A percentile compares a stretch with the other conserved stretches of the same genome.
phyloP scores from a whole-genome alignment of 108 stramenopile genomes.

The Cyclotella distinguenda region DNA sequence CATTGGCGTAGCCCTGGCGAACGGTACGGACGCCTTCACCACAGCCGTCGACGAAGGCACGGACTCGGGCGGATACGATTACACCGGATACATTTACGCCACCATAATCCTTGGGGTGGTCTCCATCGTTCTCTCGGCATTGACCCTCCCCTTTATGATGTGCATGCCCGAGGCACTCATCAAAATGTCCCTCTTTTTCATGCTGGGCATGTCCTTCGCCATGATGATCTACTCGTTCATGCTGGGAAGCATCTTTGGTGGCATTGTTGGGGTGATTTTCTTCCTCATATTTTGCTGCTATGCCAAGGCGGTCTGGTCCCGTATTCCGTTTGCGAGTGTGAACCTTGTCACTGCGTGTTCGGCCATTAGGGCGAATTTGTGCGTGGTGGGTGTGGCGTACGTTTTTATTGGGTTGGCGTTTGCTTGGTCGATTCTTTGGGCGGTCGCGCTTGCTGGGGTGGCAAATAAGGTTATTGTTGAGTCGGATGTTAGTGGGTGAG shows the following conservation, averaged over 20 bases:
- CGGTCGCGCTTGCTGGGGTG: slow-evolving; percentile 54
- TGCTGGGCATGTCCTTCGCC: slow-evolving; percentile 49
- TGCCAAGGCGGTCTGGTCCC: slow-evolving; percentile 46
- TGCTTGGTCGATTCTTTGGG: slow-evolving; percentile 70
- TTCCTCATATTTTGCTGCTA: slow-evolving; percentile 65
- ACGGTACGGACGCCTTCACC: slow-evolving; percentile 54
- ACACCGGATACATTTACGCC: slow-evolving; percentile 59
- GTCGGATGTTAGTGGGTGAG: slow-evolving; percentile 5
- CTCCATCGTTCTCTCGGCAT: slow-evolving; percentile 49
- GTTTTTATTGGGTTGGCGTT: slow-evolving; percentile 64
- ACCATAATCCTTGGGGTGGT: slow-evolving; percentile 45
- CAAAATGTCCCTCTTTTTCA: slow-evolving; percentile 70
- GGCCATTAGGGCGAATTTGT: slow-evolving; percentile 73
- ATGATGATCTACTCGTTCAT: slow-evolving; percentile 59
- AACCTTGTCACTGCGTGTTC: slow-evolving; percentile 76
- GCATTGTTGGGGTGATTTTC: slow-evolving; percentile 65
- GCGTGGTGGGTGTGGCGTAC: slow-evolving; percentile 62
- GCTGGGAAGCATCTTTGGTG: slow-evolving; percentile 46
- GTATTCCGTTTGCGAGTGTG: slow-evolving; percentile 83
- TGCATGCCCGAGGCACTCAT: slow-evolving; percentile 66
- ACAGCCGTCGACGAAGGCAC: slow-evolving; percentile 9
- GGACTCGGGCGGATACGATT: slow-evolving; percentile 21
- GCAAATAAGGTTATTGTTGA: slow-evolving; percentile 47
- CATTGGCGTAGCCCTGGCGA: slow-evolving; percentile 47
- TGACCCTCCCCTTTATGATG: slow-evolving; percentile 65